A percentile compares a stretch with the other conserved stretches of the same genome.
Evolutionary conservation across 768 basidiomycete genomes (phyloP).

Genomic region (Naganishia friedmannii): DNA sequence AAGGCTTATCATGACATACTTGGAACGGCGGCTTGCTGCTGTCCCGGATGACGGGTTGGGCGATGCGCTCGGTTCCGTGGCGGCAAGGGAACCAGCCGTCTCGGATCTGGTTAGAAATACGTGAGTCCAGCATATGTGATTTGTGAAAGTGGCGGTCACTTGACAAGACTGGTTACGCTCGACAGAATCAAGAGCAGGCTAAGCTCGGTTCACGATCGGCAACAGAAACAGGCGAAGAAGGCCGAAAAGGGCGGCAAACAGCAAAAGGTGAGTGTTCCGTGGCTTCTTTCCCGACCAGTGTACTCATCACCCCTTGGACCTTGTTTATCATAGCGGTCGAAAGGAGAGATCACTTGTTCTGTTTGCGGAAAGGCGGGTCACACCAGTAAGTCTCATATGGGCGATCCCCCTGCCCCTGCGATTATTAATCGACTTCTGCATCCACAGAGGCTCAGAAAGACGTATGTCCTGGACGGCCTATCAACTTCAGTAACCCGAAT

Average conservation of each 20-base stretch:
- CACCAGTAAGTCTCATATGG: constrained; percentile 2
- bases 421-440: background rate
- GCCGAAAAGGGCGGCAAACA: constrained; percentile 6
- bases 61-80: background rate
- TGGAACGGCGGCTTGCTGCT: constrained; percentile 12
- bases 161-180: background rate
- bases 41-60: background rate
- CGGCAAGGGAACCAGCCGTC: constrained; percentile 3
- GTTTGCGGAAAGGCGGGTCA: constrained; percentile 9
- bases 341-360: constrained; percentile 21
- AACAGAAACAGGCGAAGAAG: constrained; percentile 18
- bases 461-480: constrained; percentile 11
- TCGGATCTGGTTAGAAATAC: constrained; percentile 7
- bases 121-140: background rate
- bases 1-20: constrained; percentile 16
- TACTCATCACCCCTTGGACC: background rate
- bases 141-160: background rate
- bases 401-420: background rate
- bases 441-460: constrained; percentile 17
- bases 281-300: background rate
- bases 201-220: constrained; percentile 10
- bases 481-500: constrained; percentile 1
- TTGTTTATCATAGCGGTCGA: background rate
- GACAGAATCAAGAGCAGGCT: background rate
- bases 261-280: constrained; percentile 11